These are phyloP conservation scores for Thraustochytrium sp. DNA, from an alignment of 352 stramenopile genomes.

Conservation along the genomic window DNA sequence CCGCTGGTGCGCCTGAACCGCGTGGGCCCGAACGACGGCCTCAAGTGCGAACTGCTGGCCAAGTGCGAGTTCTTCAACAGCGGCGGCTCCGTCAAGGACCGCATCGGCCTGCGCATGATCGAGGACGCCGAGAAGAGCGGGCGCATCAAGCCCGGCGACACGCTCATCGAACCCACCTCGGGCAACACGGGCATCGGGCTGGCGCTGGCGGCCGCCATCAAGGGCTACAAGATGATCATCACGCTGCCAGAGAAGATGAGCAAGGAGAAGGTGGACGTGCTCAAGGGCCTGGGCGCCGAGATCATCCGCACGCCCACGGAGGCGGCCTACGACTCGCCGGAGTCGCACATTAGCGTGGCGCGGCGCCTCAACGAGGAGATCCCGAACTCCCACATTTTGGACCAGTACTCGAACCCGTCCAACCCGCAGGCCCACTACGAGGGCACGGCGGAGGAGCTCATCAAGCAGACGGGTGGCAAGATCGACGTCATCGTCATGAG, in stretches of 20 bases:
- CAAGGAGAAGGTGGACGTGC: constrained; percentile 78
- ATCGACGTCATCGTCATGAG: constrained; percentile 89
- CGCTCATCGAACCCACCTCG: constrained; percentile 89
- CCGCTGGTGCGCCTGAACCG: constrained; percentile 82
- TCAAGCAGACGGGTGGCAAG: constrained; percentile 77
- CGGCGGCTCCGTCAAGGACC: constrained; percentile 76
- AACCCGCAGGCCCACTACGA: constrained; percentile 94
- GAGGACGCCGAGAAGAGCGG: constrained; percentile 76
- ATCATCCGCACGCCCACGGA: constrained; percentile 93
- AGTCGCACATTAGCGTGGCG: constrained; percentile 87
- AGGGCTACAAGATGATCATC: constrained; percentile 91
- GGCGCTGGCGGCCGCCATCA: constrained; percentile 88
- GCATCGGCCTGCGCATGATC: constrained; percentile 75
- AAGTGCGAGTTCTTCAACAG: constrained; percentile 94
- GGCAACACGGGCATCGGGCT: constrained; percentile 95
- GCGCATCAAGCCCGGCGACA: constrained; percentile 79
- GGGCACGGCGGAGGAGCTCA: constrained; percentile 87
- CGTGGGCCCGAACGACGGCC: constrained; percentile 64
- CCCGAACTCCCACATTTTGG: constrained; percentile 87
- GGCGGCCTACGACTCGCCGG: constrained; percentile 87
- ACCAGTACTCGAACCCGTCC: constrained; percentile 93
- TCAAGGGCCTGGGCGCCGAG: constrained; percentile 89
- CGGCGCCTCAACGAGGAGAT: constrained; percentile 85
- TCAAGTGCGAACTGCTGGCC: constrained; percentile 78
- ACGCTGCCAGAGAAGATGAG: constrained; percentile 92